phyloP scores from a whole-genome alignment of 441 rosid genomes.

The Gossypium schwendimanii region DNA sequence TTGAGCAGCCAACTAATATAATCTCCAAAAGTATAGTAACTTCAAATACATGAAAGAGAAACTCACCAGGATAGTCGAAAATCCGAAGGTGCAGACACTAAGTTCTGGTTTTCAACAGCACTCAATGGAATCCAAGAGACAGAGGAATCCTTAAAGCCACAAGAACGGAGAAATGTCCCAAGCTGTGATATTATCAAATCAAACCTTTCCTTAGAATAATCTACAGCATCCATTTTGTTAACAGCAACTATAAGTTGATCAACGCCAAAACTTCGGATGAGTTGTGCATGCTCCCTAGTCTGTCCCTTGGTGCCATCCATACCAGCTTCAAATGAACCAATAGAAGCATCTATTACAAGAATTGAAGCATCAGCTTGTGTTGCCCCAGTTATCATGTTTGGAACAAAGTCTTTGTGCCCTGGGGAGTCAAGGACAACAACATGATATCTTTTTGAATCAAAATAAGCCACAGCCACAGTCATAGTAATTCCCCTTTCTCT shows the following conservation, averaged over 20 bases:
- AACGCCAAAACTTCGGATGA: conserved; percentile 91
- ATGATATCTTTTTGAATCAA: conserved; percentile 77
- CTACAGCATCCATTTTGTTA: conserved; percentile 83
- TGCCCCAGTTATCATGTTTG: conserved; percentile 98
- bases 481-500: conserved; percentile 97
- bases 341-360: conserved; percentile 86
- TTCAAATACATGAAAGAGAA: conserved; percentile 3
- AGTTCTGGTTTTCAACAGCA: conserved; percentile 81
- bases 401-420: conserved; percentile 96
- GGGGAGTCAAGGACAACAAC: conserved; percentile 96
- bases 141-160: conserved; percentile 67
- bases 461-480: conserved; percentile 98
- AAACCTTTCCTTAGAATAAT: conserved; percentile 77
- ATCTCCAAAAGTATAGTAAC: not conserved
- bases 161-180: conserved; percentile 58
- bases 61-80: conserved; percentile 67
- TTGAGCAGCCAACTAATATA: not conserved
- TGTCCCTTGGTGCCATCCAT: conserved; percentile 71
- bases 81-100: conserved; percentile 70
- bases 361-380: conserved; percentile 93
- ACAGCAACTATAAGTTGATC: conserved; percentile 88
- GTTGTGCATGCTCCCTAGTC: conserved; percentile 88
- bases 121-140: conserved; percentile 84
- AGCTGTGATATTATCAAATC: conserved; percentile 55
- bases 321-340: conserved; percentile 92